Base-by-base conservation (phyloP, 306 rosid genomes). In the Vigna hirtella region DNA sequence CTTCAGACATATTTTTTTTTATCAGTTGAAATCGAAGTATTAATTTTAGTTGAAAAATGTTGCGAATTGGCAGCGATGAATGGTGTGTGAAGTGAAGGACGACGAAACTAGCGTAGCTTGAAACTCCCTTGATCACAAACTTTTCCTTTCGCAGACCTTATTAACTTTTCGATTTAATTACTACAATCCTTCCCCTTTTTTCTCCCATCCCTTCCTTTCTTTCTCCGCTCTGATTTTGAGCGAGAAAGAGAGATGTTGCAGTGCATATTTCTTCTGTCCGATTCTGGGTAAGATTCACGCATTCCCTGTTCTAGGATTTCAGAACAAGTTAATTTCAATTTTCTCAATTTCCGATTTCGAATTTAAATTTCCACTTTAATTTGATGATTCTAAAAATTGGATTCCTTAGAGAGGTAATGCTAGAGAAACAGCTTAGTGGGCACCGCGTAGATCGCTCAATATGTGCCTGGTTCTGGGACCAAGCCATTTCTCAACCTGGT, bases 371-470 rank as follows among this genome's bases (percentile, higher is more conserved):
- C 34, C 43, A 12, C 50, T 66, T 14, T 7, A 14, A 32, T 66
- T 78, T 22, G 13, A 24, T 59, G 50, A 28, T 30, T 81, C 62
- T 40, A 52, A 74, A 75, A 9, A 15, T 86, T 75, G 12, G 56
- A 30, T 79, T 87, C 76, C 9, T 18, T 74, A 95, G 98, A 40
- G 98, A 95, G 88, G 92, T 95, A 42, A 93, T 95, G 77, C 92
- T 95, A 10, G 98, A 95, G 97, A 95, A 95, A 76, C 98, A 95
- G 90, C 91, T 95, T 14, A 85, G 96, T 10, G 98, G 96, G 36
- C 98, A 89, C 83, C 90, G 98, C n/a, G 98, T 92, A 50, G 98
- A 91, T 79, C 98, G 98, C 69, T 95, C 98, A 34, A 92, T 95
- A 15, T 95, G 98, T 70, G 79, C 76, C 15, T 95, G 98, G 98